A percentile compares a stretch with the other conserved stretches of the same genome.
Conservation (phyloP, 192 early-diverging fungal species). For the Entomortierella parvispora region DNA sequence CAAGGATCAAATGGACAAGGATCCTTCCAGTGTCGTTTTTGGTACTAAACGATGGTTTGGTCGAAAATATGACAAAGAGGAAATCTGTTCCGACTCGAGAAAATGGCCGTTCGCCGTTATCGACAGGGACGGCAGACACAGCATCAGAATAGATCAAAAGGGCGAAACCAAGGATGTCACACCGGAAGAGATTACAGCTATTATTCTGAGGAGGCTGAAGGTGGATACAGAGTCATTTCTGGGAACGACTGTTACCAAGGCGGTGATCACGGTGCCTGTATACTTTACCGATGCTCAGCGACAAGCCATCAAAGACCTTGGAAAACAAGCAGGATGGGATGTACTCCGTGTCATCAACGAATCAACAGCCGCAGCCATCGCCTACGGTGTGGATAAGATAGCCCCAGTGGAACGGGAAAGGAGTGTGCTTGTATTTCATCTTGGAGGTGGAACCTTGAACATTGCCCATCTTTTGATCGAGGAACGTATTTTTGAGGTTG, state of each 20-base stretch:
- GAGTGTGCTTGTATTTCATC: constrained; percentile 97
- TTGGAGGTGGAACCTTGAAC: constrained; percentile 98
- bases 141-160: constrained; percentile 93
- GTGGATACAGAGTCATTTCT: constrained; percentile 95
- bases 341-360: constrained; percentile 99
- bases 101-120: constrained; percentile 98
- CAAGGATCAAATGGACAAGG: constrained; percentile 98
- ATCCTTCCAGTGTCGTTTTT: constrained; percentile 97
- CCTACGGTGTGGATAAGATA: constrained; percentile 99
- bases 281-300: constrained; percentile 99
- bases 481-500: constrained; percentile 98
- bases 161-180: constrained; percentile 96
- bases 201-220: constrained; percentile 98
- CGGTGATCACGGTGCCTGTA: constrained; percentile 97
- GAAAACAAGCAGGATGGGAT: constrained; percentile 94
- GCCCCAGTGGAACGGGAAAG: constrained; percentile 73
- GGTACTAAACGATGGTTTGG: constrained; percentile 99
- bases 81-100: constrained; percentile 99
- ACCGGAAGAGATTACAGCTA: constrained; percentile 96
- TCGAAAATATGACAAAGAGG: constrained; percentile 87
- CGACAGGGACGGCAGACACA: constrained; percentile 85
- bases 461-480: constrained; percentile 97
- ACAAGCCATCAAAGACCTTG: constrained; percentile 99
- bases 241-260: constrained; percentile 83
- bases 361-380: constrained; percentile 98